Percentiles rank a stretch among this genome's conserved stretches.
phyloP scores from a whole-genome alignment of 768 basidiomycete genomes.

The Neoboletus magnificus region DNA sequence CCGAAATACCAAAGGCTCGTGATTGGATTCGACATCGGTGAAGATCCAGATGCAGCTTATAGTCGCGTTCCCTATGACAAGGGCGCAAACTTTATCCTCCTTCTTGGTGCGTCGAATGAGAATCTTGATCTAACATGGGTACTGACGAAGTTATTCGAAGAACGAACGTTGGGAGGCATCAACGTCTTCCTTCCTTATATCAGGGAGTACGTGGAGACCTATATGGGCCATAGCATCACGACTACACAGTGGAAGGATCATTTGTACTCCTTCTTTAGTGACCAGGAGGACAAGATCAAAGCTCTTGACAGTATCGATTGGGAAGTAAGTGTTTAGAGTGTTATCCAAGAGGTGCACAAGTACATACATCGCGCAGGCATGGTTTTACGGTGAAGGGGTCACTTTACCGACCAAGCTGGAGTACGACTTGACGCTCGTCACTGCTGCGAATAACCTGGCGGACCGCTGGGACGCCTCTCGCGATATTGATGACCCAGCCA shows the following conservation, averaged over 20 bases:
- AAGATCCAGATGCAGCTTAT: slow-evolving; percentile 80
- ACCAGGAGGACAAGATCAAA: slow-evolving; percentile 42
- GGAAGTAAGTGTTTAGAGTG: slow-evolving; percentile 40
- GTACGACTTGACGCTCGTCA: slow-evolving; percentile 53
- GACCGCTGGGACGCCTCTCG: slow-evolving; percentile 51
- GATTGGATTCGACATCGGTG: slow-evolving; percentile 66
- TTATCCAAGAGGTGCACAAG: not conserved
- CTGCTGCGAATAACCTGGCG: slow-evolving; percentile 51
- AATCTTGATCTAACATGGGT: too few species aligned
- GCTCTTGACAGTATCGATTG: slow-evolving; percentile 53
- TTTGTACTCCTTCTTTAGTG: slow-evolving; percentile 49
- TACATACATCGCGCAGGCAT: slow-evolving; percentile 34
- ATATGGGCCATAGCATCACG: slow-evolving; percentile 53
- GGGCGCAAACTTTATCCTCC: slow-evolving; percentile 83
- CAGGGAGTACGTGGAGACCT: slow-evolving; percentile 52
- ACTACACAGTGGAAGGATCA: slow-evolving; percentile 58
- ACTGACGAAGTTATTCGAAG: slow-evolving; percentile 23
- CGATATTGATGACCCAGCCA: slow-evolving; percentile 27
- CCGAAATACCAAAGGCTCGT: slow-evolving; percentile 79
- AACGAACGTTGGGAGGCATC: slow-evolving; percentile 53
- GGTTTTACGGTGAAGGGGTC: slow-evolving; percentile 56
- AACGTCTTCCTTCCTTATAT: slow-evolving; percentile 57
- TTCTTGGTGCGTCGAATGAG: slow-evolving; percentile 53
- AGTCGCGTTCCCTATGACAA: slow-evolving; percentile 81
- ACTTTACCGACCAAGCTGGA: slow-evolving; percentile 46